phyloP scores from a whole-genome alignment of 495 filamentous ascomycete genomes.

The Talaromyces trachyspermus region DNA sequence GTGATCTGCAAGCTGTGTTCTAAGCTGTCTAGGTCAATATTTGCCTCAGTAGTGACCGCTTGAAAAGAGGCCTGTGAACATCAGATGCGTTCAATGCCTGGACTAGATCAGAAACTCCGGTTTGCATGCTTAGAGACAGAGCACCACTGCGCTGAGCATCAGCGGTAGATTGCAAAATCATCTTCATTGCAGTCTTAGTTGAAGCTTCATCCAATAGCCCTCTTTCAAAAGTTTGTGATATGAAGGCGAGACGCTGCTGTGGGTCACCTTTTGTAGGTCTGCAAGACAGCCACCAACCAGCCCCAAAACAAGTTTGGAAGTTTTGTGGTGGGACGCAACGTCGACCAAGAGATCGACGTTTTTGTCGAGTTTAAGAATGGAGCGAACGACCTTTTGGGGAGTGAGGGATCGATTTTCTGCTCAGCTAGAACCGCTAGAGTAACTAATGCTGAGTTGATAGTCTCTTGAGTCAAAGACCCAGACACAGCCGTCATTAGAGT shows the following conservation, averaged over 20 bases:
- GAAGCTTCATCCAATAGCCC: constrained; percentile 56
- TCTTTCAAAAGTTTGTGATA: constrained; percentile 54
- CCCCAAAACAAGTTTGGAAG: constrained; percentile 68
- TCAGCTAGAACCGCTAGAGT: constrained; percentile 76
- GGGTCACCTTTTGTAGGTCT: constrained; percentile 45
- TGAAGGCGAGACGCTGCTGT: constrained; percentile 20
- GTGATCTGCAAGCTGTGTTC: constrained; percentile 63
- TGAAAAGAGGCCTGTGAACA: constrained; percentile 51
- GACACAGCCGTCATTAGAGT: constrained; percentile 83
- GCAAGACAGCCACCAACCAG: constrained; percentile 59
- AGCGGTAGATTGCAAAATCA: constrained; percentile 44
- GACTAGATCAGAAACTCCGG: constrained; percentile 54
- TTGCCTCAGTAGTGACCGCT: constrained; percentile 49
- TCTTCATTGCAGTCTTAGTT: constrained; percentile 50
- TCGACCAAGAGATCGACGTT: constrained; percentile 50
- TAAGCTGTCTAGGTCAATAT: constrained; percentile 58
- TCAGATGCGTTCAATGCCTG: constrained; percentile 50
- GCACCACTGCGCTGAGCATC: constrained; percentile 26
- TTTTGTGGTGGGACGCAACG: constrained; percentile 55
- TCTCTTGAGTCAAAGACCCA: constrained; percentile 64
- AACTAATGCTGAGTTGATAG: constrained; percentile 62
- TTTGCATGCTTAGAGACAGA: constrained; percentile 45
- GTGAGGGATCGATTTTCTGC: constrained; percentile 47
- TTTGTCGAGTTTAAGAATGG: constrained; percentile 55
- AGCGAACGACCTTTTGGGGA: constrained; percentile 65